Conservation (phyloP, 1,139 yeast genomes). For the Tardiomyces blankii region DNA sequence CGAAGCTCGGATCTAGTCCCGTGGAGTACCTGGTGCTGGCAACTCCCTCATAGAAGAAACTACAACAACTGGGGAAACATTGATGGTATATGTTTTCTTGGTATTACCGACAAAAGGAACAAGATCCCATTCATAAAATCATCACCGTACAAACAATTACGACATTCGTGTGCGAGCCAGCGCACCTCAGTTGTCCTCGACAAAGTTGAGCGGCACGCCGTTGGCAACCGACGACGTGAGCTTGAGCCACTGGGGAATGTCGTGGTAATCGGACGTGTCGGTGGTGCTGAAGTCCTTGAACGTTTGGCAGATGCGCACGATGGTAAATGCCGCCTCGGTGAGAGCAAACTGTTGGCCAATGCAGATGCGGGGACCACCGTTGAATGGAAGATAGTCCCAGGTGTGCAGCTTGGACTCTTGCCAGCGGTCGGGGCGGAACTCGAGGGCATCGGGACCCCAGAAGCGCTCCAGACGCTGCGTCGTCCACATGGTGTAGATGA, state of each 20-base stretch:
- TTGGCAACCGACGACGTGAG: background rate
- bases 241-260: background rate
- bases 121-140: no score
- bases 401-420: slow-evolving; percentile 21
- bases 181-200: background rate
- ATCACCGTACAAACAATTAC: no score
- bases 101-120: no score
- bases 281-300: slow-evolving; percentile 11
- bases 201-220: background rate
- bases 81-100: no score
- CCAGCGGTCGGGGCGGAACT: slow-evolving; percentile 45
- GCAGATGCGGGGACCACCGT: slow-evolving; percentile 53
- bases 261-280: background rate
- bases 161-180: no score
- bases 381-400: slow-evolving; percentile 46
- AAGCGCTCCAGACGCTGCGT: slow-evolving; percentile 35
- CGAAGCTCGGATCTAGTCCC: no score
- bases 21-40: no score
- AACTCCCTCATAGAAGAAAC: no score
- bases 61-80: no score
- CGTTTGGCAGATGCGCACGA: slow-evolving; percentile 34
- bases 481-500: slow-evolving; percentile 10
- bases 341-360: slow-evolving; percentile 50
- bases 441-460: slow-evolving; percentile 40
- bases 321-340: slow-evolving; percentile 42